These are phyloP conservation scores for Amylostereum areolatum DNA, from an alignment of 1,284 basidiomycete genomes.

Conservation along the genomic window DNA sequence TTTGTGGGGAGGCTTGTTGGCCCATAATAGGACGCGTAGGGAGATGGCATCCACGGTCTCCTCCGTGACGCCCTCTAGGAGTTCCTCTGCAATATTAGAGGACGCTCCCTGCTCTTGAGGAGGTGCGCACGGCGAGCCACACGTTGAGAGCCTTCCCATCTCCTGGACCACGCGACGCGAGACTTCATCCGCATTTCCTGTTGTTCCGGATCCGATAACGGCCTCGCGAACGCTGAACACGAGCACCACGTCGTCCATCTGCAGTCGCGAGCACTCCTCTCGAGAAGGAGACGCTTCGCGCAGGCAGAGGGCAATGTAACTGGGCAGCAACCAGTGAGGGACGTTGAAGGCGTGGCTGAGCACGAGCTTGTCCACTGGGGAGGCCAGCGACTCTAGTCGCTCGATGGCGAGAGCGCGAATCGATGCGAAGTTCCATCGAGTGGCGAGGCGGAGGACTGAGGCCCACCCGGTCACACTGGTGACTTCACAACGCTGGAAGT, in stretches of 20 bases:
- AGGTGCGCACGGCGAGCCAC: too few species aligned
- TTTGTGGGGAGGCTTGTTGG: too few species aligned
- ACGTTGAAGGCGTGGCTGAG: constrained; percentile 19
- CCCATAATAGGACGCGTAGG: too few species aligned
- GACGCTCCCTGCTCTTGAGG: too few species aligned
- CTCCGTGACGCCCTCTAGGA: too few species aligned
- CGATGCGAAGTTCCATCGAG: constrained; percentile 17
- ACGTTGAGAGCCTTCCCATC: too few species aligned
- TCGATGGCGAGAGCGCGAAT: constrained; percentile 20
- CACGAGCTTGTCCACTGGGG: constrained; percentile 19
- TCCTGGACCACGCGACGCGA: too few species aligned
- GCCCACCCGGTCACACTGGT: background rate
- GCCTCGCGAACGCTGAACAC: background rate
- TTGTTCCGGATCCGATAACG: background rate
- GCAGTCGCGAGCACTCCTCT: background rate
- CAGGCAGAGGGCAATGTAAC: constrained; percentile 19
- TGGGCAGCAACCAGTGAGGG: constrained; percentile 20
- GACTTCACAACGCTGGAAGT: background rate
- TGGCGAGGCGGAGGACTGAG: constrained; percentile 4
- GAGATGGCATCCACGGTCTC: too few species aligned
- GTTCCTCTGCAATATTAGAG: too few species aligned
- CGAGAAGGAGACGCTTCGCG: constrained; percentile 14
- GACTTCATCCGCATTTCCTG: too few species aligned
- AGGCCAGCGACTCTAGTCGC: constrained; percentile 12
- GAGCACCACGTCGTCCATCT: background rate